Evolutionary conservation across 2,329 filamentous ascomycete species (phyloP).

Genomic region (Sphaerulina musiva): DNA sequence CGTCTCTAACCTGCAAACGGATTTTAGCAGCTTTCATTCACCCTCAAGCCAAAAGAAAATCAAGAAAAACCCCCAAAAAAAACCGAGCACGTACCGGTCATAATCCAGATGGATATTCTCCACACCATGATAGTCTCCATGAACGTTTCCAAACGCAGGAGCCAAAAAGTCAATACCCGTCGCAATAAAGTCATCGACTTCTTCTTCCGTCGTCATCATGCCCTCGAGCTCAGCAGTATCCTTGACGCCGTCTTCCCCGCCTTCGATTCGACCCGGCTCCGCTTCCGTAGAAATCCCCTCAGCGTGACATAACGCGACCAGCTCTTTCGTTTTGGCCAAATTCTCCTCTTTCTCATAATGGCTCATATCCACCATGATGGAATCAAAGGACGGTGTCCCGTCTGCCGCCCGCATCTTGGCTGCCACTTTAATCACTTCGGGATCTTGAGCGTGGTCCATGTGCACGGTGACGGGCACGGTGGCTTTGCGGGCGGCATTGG

Average conservation of each 20-base stretch:
- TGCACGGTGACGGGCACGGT: constrained; percentile 42
- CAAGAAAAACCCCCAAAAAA: no score
- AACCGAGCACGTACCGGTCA: constrained; percentile 34
- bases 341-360: constrained; percentile 68
- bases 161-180: constrained; percentile 69
- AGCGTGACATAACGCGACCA: constrained; percentile 58
- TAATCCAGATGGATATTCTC: constrained; percentile 56
- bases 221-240: constrained; percentile 56
- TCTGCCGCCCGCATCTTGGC: constrained; percentile 31
- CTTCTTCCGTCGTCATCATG: constrained; percentile 60
- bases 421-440: constrained; percentile 32
- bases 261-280: constrained; percentile 64
- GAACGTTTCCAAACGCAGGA: constrained; percentile 69
- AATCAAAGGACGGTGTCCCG: constrained; percentile 52
- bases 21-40: neutral
- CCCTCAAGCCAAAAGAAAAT: no score
- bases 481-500: constrained; percentile 39
- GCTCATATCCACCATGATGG: constrained; percentile 72
- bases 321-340: constrained; percentile 55
- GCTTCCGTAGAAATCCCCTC: constrained; percentile 63
- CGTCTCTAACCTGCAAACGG: constrained; percentile 33
- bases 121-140: constrained; percentile 67
- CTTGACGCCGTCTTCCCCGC: constrained; percentile 66
- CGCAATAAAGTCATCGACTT: constrained; percentile 63
- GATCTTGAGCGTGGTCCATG: constrained; percentile 44